Conservation (phyloP, 2,329 filamentous ascomycete genomes). For the Alternaria sp. region DNA sequence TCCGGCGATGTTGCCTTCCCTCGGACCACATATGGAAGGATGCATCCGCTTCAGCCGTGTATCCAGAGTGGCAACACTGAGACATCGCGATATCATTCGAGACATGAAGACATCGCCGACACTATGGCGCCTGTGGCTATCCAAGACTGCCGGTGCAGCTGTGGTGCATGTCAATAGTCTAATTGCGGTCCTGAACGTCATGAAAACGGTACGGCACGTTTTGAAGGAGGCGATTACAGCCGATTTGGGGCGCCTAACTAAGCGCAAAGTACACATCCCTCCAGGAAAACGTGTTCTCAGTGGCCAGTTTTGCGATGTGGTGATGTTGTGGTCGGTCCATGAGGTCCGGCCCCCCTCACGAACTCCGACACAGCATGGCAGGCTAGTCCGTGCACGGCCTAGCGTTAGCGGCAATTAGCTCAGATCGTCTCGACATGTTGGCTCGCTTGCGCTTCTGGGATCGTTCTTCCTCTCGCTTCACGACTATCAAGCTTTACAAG, state of each 20-base stretch:
- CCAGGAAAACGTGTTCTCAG: conserved; percentile 4
- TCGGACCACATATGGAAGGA: not conserved
- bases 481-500: conserved; percentile 5
- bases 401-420: conserved; percentile 22
- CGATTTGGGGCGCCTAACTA: conserved; percentile 3
- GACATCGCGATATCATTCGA: not conserved
- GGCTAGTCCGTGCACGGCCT: conserved; percentile 12
- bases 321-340: conserved; percentile 25
- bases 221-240: not conserved
- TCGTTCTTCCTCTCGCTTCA: not conserved
- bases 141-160: conserved; percentile 6
- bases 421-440: conserved; percentile 4
- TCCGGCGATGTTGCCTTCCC: not conserved
- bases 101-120: not conserved
- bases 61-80: not conserved
- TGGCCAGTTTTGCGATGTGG: conserved; percentile 15
- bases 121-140: conserved; percentile 1
- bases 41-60: not conserved
- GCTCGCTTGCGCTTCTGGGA: conserved; percentile 23
- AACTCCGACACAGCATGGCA: conserved; percentile 30
- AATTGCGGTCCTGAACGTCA: conserved; percentile 11
- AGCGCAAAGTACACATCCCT: not conserved
- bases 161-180: conserved; percentile 17
- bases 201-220: conserved; percentile 1
- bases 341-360: conserved; percentile 36